Evolutionary conservation across 75 land plant species (phyloP).

Genomic region (Pinus tabuliformis): DNA sequence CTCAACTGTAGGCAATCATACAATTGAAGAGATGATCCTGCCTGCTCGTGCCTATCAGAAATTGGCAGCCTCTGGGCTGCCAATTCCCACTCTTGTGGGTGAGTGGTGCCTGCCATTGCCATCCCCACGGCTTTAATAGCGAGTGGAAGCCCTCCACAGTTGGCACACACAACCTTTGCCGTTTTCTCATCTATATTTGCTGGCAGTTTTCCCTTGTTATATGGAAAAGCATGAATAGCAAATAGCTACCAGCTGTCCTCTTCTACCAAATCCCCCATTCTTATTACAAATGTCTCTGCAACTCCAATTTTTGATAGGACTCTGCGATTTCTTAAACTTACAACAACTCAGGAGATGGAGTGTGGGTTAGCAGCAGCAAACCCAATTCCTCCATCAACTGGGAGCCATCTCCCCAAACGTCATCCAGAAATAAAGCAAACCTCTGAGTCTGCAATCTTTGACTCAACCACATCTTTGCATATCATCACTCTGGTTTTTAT

Average conservation of each 20-base stretch:
- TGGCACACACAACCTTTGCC: not conserved
- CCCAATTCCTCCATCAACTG: not conserved
- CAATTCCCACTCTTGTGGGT: not conserved
- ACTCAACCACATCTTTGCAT: not conserved
- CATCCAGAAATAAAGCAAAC: not conserved
- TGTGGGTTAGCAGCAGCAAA: not conserved
- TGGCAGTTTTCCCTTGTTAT: not conserved
- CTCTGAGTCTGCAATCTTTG: not conserved
- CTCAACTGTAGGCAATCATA: not conserved
- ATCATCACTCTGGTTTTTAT: not conserved
- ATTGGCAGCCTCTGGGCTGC: not conserved
- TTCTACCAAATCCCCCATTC: not conserved
- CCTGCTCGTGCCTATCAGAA: not conserved
- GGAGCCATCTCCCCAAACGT: not conserved
- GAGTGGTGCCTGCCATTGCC: not conserved
- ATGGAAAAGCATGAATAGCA: not conserved
- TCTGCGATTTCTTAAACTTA: not conserved
- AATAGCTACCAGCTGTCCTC: not conserved
- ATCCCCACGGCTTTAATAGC: not conserved
- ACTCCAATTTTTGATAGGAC: not conserved
- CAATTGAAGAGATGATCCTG: not conserved
- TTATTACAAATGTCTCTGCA: not conserved
- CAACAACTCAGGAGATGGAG: not conserved
- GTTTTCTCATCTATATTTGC: not conserved
- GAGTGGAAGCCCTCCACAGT: not conserved